These are phyloP conservation scores for Trapa bicornis DNA, from an alignment of 345 rosid species.

Conservation along the genomic window DNA sequence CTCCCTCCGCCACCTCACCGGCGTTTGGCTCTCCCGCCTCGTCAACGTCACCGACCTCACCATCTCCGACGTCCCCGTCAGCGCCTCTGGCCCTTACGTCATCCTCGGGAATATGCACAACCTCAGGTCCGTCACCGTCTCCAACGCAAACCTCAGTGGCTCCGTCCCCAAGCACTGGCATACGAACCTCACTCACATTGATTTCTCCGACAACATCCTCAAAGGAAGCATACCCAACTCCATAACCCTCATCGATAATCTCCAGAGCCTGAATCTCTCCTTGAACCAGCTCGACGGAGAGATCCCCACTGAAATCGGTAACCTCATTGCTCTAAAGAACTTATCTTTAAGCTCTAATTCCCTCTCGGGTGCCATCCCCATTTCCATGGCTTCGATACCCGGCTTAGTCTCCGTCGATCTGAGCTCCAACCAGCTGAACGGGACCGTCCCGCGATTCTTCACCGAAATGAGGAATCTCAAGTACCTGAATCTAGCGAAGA, in stretches of 20 bases:
- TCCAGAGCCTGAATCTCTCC: conserved; percentile 51
- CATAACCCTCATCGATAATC: conserved; percentile 49
- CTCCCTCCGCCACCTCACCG: conserved; percentile 58
- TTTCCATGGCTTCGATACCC: conserved; percentile 58
- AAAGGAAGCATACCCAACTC: conserved; percentile 67
- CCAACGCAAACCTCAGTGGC: conserved; percentile 60
- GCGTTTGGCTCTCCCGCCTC: conserved; percentile 55
- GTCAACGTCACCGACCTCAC: conserved; percentile 73
- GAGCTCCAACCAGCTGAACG: conserved; percentile 79
- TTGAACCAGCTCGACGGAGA: conserved; percentile 50
- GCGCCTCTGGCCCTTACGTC: conserved; percentile 62
- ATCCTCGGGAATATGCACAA: conserved; percentile 57
- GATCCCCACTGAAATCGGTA: conserved; percentile 51
- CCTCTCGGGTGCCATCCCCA: conserved; percentile 73
- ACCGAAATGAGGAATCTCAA: conserved; percentile 49
- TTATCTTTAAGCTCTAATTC: conserved; percentile 65
- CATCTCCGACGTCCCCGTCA: conserved; percentile 40
- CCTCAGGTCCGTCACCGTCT: conserved; percentile 46
- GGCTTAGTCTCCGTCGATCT: conserved; percentile 69
- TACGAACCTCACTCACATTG: conserved; percentile 51
- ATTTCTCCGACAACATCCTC: conserved; percentile 61
- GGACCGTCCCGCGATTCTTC: conserved; percentile 69
- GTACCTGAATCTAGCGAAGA: conserved; percentile 65
- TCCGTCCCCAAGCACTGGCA: conserved; percentile 40
- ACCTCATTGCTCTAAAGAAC: conserved; percentile 55